These are phyloP conservation scores for Carex scoparia DNA, from an alignment of 176 grass and related monocot genomes.

Conservation along the genomic window DNA sequence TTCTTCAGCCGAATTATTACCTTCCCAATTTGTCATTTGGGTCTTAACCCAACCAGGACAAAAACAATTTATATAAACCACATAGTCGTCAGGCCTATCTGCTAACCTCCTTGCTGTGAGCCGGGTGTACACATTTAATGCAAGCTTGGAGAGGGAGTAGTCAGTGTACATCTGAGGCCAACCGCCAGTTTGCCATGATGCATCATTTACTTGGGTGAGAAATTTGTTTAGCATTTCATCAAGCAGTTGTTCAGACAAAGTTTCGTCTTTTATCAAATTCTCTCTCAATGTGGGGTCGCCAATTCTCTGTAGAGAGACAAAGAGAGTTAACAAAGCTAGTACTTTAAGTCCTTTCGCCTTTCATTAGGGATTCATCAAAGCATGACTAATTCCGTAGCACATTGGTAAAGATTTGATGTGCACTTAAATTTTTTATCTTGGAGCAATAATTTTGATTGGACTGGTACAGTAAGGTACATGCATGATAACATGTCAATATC, in stretches of 20 bases:
- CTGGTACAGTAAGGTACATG: not conserved
- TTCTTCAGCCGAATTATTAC: constrained; percentile 70
- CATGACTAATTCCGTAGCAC: not conserved
- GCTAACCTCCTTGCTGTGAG: constrained; percentile 39
- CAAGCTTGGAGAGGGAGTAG: constrained; percentile 83
- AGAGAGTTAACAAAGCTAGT: not conserved
- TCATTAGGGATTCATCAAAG: not conserved
- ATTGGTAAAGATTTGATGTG: not conserved
- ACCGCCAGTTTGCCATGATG: constrained; percentile 42
- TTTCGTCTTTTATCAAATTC: constrained; percentile 40
- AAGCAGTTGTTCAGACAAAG: constrained; percentile 65
- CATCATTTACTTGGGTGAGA: constrained; percentile 56
- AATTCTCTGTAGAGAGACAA: constrained; percentile 47
- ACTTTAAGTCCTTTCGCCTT: not conserved
- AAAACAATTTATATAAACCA: constrained; percentile 85
- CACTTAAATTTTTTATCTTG: not conserved
- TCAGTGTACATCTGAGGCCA: constrained; percentile 89
- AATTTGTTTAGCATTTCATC: constrained; percentile 64
- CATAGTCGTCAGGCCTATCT: constrained; percentile 38
- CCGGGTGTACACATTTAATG: constrained; percentile 75
- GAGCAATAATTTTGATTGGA: not conserved
- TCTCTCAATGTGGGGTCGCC: constrained; percentile 54
- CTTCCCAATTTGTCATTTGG: constrained; percentile 91
- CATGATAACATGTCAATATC: not conserved
- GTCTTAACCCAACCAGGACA: constrained; percentile 97